These are phyloP conservation scores for Syzygium grande DNA, from an alignment of 345 rosid genomes.

Conservation along the genomic window DNA sequence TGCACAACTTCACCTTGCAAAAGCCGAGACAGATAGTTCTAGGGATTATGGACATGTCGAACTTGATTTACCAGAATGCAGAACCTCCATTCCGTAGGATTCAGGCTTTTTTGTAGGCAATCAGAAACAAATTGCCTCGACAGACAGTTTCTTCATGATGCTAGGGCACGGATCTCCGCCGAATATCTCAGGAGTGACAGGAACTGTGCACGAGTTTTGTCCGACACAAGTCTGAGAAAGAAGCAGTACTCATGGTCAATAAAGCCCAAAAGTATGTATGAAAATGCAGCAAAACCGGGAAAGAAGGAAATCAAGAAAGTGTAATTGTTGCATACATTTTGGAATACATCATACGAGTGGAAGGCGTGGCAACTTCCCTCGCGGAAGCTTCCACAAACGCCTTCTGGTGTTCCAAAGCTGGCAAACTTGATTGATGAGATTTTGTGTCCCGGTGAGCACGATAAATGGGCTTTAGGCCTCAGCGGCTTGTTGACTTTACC, in stretches of 20 bases:
- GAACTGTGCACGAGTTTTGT: conserved; percentile 79
- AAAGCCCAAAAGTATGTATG: background rate
- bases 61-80: background rate
- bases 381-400: conserved; percentile 77
- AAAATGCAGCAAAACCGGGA: background rate
- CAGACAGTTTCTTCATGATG: conserved; percentile 90
- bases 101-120: background rate
- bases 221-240: conserved; percentile 77
- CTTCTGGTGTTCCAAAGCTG: conserved; percentile 92
- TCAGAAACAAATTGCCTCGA: conserved; percentile 82
- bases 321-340: conserved; percentile 44
- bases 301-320: background rate
- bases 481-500: conserved; percentile 75
- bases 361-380: conserved; percentile 87
- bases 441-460: conserved; percentile 77
- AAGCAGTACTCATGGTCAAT: background rate
- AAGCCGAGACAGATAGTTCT: conserved; percentile 17
- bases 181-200: conserved; percentile 90
- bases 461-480: conserved; percentile 81
- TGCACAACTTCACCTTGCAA: conserved; percentile 71
- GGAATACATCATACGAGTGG: conserved; percentile 92
- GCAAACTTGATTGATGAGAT: conserved; percentile 83
- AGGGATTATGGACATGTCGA: conserved; percentile 1
- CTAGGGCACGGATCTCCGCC: conserved; percentile 95
- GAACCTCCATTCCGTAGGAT: background rate